These are phyloP conservation scores for Cytospora piceae DNA, from an alignment of 2,329 filamentous ascomycete species.

Conservation along the genomic window DNA sequence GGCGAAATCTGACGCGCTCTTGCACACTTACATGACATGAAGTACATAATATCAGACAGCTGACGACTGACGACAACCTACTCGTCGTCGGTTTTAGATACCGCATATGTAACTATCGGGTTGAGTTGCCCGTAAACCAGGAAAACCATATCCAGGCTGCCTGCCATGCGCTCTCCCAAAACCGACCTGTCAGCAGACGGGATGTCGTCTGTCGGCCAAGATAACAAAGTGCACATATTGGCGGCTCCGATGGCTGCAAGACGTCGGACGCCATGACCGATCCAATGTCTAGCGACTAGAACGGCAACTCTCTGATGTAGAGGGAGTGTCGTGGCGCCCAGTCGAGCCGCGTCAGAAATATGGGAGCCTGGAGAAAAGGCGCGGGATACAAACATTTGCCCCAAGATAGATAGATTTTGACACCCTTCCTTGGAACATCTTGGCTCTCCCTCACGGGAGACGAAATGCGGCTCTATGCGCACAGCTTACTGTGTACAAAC, in stretches of 20 bases:
- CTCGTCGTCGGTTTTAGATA: not conserved
- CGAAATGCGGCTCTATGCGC: not conserved
- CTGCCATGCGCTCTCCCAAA: not conserved
- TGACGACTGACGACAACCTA: not conserved
- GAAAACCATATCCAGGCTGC: not conserved
- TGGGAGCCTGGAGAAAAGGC: not conserved
- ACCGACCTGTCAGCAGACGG: not conserved
- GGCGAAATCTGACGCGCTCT: not conserved
- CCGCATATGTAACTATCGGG: not conserved
- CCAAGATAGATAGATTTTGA: not conserved
- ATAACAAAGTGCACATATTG: conserved; percentile 1
- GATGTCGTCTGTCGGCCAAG: not conserved
- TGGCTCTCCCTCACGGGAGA: not conserved
- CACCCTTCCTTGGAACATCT: not conserved
- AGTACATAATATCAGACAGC: not conserved
- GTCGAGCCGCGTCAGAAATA: not conserved
- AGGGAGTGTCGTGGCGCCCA: not conserved
- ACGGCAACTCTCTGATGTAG: not conserved
- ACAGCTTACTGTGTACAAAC: not conserved
- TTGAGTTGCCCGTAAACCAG: not conserved
- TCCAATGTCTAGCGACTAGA: not conserved
- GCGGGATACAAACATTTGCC: not conserved
- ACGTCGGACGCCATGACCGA: not conserved
- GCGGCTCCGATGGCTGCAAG: not conserved
- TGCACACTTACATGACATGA: not conserved